Conservation (phyloP, 352 stramenopile species). For the Pythium phragmitis region DNA sequence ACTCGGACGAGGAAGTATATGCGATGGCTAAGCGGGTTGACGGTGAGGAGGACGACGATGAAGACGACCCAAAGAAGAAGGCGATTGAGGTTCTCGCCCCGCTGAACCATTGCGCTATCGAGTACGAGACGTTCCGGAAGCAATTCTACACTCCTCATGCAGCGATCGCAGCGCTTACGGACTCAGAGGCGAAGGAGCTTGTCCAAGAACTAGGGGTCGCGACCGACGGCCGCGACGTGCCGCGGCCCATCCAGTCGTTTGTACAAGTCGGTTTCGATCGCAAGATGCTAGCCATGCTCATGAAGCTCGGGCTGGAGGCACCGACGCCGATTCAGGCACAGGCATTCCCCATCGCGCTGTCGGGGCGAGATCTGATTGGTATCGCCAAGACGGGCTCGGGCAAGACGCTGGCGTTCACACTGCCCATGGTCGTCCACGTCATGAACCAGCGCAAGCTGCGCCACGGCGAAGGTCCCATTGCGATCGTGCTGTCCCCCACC, state of each 20-base stretch:
- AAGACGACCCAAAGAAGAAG: slow-evolving; percentile 37
- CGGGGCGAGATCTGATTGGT: slow-evolving; percentile 73
- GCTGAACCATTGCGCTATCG: slow-evolving; percentile 61
- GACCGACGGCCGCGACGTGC: slow-evolving; percentile 48
- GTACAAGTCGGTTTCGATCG: slow-evolving; percentile 67
- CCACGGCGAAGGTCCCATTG: slow-evolving; percentile 77
- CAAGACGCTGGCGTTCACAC: slow-evolving; percentile 97
- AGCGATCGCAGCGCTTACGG: slow-evolving; percentile 38
- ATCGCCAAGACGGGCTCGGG: slow-evolving; percentile 96
- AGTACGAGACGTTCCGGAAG: slow-evolving; percentile 86
- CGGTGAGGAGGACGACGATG: slow-evolving; percentile 25
- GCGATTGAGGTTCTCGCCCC: slow-evolving; percentile 74
- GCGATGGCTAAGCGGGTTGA: slow-evolving; percentile 51
- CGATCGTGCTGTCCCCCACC: slow-evolving; percentile 75
- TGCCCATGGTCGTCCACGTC: slow-evolving; percentile 92
- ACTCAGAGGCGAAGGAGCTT: slow-evolving; percentile 38
- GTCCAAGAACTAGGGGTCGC: slow-evolving; percentile 47
- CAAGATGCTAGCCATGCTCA: slow-evolving; percentile 64
- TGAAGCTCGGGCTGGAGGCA: slow-evolving; percentile 70
- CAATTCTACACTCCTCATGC: slow-evolving; percentile 62
- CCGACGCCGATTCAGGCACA: slow-evolving; percentile 83
- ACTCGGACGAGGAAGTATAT: slow-evolving; percentile 84
- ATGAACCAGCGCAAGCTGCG: slow-evolving; percentile 85
- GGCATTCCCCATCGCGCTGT: slow-evolving; percentile 79
- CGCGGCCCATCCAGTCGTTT: slow-evolving; percentile 73